phyloP scores from a whole-genome alignment of 202 grass and related monocot genomes.

The Carex arenaria region DNA sequence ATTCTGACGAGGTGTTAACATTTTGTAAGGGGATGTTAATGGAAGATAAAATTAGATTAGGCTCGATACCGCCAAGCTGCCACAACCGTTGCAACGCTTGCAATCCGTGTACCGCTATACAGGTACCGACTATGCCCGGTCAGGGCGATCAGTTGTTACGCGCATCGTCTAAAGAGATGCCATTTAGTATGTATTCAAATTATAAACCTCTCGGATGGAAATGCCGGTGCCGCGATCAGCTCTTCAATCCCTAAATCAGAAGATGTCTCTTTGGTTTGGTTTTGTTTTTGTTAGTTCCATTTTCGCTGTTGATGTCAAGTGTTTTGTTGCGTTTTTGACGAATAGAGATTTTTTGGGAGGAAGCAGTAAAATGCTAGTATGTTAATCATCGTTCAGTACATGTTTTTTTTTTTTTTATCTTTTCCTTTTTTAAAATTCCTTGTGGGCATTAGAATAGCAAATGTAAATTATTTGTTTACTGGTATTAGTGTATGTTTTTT shows the following conservation, averaged over 20 bases:
- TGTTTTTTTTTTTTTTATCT: not conserved
- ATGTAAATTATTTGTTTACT: conserved; percentile 11
- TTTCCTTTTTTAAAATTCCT: not conserved
- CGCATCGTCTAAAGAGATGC: not conserved
- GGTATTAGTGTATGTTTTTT: not conserved
- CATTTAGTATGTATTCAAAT: conserved; percentile 35
- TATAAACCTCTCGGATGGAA: conserved; percentile 84
- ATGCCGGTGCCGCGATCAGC: conserved; percentile 55
- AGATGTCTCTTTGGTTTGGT: not conserved
- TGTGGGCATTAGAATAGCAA: not conserved
- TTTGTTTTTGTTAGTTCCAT: not conserved
- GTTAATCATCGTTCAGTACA: not conserved
- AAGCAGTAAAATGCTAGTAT: not conserved
- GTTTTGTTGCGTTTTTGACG: not conserved
- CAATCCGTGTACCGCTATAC: conserved; percentile 63
- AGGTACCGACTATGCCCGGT: conserved; percentile 45
- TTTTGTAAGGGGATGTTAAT: not conserved
- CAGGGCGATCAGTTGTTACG: not conserved
- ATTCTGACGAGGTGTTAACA: not conserved
- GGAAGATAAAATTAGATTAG: conserved; percentile 53
- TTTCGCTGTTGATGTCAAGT: not conserved
- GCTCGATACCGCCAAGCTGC: conserved; percentile 81
- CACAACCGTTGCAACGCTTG: conserved; percentile 60
- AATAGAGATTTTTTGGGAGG: not conserved
- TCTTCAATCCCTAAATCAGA: conserved; percentile 48